Percentiles rank a stretch among this genome's conserved stretches.
Evolutionary conservation across 2,329 filamentous ascomycete species (phyloP).

Genomic region (Leptographium procerum): DNA sequence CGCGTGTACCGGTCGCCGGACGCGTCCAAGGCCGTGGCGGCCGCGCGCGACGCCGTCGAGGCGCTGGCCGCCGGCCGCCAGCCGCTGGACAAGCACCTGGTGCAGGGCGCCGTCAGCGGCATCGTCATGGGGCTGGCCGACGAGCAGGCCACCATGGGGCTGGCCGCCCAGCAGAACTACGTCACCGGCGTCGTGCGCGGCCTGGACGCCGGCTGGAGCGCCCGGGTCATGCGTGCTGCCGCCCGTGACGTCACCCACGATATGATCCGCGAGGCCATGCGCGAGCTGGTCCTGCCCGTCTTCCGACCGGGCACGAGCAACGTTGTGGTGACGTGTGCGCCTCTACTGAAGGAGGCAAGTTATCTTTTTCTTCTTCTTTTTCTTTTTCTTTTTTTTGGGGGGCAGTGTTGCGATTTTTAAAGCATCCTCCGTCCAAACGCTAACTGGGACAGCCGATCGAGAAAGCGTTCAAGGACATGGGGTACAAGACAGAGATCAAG

Average conservation of each 20-base stretch:
- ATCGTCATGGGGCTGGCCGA: constrained; percentile 82
- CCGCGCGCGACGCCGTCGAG: constrained; percentile 62
- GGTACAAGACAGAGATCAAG: constrained; percentile 68
- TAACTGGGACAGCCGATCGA: constrained; percentile 50
- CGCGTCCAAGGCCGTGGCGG: constrained; percentile 72
- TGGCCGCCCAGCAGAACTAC: constrained; percentile 75
- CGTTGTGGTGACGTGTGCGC: constrained; percentile 77
- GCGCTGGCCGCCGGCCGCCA: constrained; percentile 61
- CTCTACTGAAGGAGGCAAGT: constrained; percentile 72
- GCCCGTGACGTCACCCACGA: constrained; percentile 66
- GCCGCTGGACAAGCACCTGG: constrained; percentile 65
- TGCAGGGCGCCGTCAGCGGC: constrained; percentile 82
- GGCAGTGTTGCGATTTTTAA: neutral
- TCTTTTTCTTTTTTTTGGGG: neutral
- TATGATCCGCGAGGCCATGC: constrained; percentile 65
- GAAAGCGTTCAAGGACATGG: constrained; percentile 59
- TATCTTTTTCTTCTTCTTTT: neutral
- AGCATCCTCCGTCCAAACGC: neutral
- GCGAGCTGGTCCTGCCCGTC: constrained; percentile 62
- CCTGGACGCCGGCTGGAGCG: constrained; percentile 66
- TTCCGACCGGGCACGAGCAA: constrained; percentile 76
- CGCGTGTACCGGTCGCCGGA: constrained; percentile 85
- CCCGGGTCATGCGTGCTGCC: constrained; percentile 67
- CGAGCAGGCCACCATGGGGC: constrained; percentile 74
- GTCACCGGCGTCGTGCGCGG: constrained; percentile 67